phyloP scores from a whole-genome alignment of 352 stramenopile genomes.

The Paralagenidium karlingii region DNA sequence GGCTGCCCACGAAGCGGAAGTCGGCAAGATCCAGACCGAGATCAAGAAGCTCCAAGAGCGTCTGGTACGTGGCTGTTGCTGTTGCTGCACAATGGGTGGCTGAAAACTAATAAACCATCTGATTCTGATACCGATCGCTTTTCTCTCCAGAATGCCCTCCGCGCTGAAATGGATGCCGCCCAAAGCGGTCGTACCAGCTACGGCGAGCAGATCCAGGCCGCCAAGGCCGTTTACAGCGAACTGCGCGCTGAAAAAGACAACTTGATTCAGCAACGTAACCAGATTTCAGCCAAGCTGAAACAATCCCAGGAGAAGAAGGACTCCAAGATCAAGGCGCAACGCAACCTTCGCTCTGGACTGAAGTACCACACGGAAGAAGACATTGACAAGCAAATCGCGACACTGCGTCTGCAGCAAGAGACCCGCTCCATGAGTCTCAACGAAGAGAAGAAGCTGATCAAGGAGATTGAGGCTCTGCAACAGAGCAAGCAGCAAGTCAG shows the following conservation, averaged over 20 bases:
- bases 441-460: constrained; percentile 96
- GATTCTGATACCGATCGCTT: neutral
- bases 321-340: constrained; percentile 54
- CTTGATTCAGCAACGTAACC: constrained; percentile 75
- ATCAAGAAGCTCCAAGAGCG: constrained; percentile 90
- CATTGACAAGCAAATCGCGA: constrained; percentile 85
- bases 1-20: constrained; percentile 77
- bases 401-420: constrained; percentile 86
- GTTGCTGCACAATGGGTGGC: neutral
- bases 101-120: too few relatives aligned
- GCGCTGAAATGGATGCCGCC: constrained; percentile 64
- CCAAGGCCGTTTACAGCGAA: constrained; percentile 75
- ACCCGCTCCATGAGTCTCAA: constrained; percentile 92
- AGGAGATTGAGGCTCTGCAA: constrained; percentile 91
- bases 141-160: constrained; percentile 27
- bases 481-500: constrained; percentile 82
- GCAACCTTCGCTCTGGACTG: constrained; percentile 42
- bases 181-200: constrained; percentile 73
- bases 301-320: constrained; percentile 76
- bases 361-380: constrained; percentile 84
- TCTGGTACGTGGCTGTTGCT: constrained; percentile 20
- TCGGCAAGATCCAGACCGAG: constrained; percentile 72
- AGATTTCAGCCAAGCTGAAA: constrained; percentile 70
- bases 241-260: constrained; percentile 77
- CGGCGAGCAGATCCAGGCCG: constrained; percentile 75